Evolutionary conservation across 2,329 filamentous ascomycete species (phyloP).

Genomic region (Fusarium nematophilum): DNA sequence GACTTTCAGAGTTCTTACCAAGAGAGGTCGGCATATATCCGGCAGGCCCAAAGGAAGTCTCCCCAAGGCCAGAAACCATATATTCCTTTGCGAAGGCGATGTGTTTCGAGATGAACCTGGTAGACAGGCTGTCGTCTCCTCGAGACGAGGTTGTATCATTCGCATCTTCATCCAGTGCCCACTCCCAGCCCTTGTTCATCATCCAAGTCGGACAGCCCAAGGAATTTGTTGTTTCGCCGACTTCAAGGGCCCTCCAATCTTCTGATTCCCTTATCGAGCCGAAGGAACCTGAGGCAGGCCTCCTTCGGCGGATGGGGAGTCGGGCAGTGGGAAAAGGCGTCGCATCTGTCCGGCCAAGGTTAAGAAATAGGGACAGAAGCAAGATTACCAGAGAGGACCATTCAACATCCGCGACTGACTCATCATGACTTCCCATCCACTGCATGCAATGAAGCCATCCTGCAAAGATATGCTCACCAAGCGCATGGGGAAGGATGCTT

Average conservation of each 20-base stretch:
- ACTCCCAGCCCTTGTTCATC: conserved; percentile 75
- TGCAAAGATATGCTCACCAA: conserved; percentile 70
- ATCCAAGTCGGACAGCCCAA: conserved; percentile 67
- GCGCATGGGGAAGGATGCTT: conserved; percentile 69
- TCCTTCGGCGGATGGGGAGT: conserved; percentile 47
- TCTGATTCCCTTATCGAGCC: conserved; percentile 51
- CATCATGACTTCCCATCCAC: conserved; percentile 69
- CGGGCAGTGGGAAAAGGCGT: conserved; percentile 40
- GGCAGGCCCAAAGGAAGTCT: conserved; percentile 60
- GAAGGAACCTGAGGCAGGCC: conserved; percentile 51
- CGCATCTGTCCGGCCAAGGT: conserved; percentile 59
- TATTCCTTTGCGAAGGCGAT: conserved; percentile 74
- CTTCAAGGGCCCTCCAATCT: conserved; percentile 62
- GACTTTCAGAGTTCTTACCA: conserved; percentile 63
- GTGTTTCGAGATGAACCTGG: conserved; percentile 62
- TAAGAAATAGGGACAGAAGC: conserved; percentile 72
- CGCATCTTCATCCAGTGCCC: conserved; percentile 71
- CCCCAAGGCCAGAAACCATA: conserved; percentile 68
- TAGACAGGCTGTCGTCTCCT: conserved; percentile 37
- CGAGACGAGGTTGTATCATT: conserved; percentile 45
- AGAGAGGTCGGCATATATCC: conserved; percentile 75
- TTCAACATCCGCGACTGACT: conserved; percentile 65
- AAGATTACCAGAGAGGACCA: conserved; percentile 77
- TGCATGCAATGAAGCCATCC: conserved; percentile 80
- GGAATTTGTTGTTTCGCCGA: conserved; percentile 60